Evolutionary conservation across 192 early-diverging fungal species (phyloP).

Genomic region (Pilobolus umbonatus): DNA sequence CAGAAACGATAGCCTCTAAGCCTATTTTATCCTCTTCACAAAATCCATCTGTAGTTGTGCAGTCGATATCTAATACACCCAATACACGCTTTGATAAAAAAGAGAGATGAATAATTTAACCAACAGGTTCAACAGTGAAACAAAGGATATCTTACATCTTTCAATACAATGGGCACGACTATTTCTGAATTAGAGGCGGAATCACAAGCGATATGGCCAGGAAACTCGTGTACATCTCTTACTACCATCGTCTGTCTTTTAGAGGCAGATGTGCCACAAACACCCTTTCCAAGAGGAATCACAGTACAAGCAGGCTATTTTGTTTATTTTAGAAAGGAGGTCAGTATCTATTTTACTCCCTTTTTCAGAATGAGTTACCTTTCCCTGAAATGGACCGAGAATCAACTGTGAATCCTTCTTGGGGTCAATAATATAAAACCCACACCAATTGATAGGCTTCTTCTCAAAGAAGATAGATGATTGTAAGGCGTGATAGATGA

Average conservation of each 20-base stretch:
- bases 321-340: too few species aligned
- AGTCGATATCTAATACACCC: constrained; percentile 73
- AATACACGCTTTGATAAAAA: constrained; percentile 38
- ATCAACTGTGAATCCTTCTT: constrained; percentile 43
- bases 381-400: constrained; percentile 91
- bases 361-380: too few species aligned
- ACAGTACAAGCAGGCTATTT: constrained; percentile 73
- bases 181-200: constrained; percentile 78
- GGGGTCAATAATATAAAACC: constrained; percentile 73
- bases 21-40: constrained; percentile 62
- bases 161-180: constrained; percentile 70
- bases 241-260: constrained; percentile 56
- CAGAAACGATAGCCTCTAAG: constrained; percentile 58
- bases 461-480: constrained; percentile 54
- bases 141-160: constrained; percentile 32
- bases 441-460: constrained; percentile 73
- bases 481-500: constrained; percentile 73
- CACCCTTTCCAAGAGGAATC: constrained; percentile 78
- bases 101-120: background rate
- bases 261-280: constrained; percentile 83
- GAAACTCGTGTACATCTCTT: constrained; percentile 74
- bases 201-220: constrained; percentile 92
- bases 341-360: too few species aligned
- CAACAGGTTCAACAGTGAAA: background rate
- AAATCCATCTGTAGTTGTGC: constrained; percentile 58